A percentile compares a stretch with the other conserved stretches of the same genome.
phyloP scores from a whole-genome alignment of 177 flowering plant species.

The Vitis hybrid region DNA sequence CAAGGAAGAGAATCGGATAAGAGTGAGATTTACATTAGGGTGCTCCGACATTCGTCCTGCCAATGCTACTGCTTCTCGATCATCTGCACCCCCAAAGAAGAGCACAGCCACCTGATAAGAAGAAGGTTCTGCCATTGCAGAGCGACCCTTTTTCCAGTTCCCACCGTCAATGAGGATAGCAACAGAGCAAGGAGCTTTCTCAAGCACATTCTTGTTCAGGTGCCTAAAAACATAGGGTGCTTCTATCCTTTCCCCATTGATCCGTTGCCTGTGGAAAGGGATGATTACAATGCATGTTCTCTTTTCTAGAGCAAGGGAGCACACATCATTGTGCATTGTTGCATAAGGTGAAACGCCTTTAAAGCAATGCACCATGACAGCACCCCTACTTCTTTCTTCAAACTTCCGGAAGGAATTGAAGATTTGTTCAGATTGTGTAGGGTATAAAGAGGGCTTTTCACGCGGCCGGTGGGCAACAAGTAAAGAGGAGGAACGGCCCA shows the following conservation, averaged over 20 bases:
- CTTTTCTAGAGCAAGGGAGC: conserved; percentile 41
- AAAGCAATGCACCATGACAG: conserved; percentile 20
- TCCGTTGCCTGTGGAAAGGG: conserved; percentile 39
- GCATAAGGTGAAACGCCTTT: conserved; percentile 36
- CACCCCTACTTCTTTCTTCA: conserved; percentile 14
- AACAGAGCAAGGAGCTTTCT: conserved; percentile 54
- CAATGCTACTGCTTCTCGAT: conserved; percentile 49
- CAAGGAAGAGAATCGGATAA: conserved; percentile 17
- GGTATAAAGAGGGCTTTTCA: conserved; percentile 14
- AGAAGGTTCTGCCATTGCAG: background rate
- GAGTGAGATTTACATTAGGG: conserved; percentile 18
- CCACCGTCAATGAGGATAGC: conserved; percentile 39
- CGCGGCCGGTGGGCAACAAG: conserved; percentile 32
- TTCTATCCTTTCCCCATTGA: conserved; percentile 12
- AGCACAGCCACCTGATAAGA: conserved; percentile 24
- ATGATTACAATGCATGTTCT: conserved; percentile 33
- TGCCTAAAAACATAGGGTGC: conserved; percentile 24
- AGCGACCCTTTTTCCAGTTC: background rate
- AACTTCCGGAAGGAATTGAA: conserved; percentile 26
- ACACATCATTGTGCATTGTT: conserved; percentile 52
- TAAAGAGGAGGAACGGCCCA: conserved; percentile 37
- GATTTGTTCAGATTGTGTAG: conserved; percentile 29
- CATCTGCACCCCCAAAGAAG: conserved; percentile 55
- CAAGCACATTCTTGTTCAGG: conserved; percentile 40
- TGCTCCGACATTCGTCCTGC: conserved; percentile 28